Evolutionary conservation across 306 rosid genomes (phyloP).

Genomic region (Hippophae tibetana): DNA sequence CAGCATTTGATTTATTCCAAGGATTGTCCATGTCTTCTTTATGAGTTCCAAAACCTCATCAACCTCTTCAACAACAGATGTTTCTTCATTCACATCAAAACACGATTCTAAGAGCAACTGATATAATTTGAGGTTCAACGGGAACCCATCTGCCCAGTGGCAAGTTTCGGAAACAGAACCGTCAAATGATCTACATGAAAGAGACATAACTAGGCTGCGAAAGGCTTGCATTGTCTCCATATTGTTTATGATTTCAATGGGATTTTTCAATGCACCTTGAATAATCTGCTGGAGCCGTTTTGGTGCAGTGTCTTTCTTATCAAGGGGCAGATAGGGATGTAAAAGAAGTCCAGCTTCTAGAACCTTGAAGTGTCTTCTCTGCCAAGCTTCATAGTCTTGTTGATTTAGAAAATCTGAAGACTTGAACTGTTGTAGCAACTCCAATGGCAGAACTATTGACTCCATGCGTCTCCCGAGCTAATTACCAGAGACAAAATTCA

Average conservation of each 20-base stretch:
- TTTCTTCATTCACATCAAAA: slow-evolving; percentile 66
- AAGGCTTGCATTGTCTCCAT: slow-evolving; percentile 56
- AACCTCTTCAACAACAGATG: slow-evolving; percentile 71
- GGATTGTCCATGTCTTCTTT: slow-evolving; percentile 88
- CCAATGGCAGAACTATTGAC: slow-evolving; percentile 78
- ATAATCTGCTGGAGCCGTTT: slow-evolving; percentile 49
- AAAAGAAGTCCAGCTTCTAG: slow-evolving; percentile 73
- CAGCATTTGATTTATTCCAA: slow-evolving; percentile 69
- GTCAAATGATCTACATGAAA: slow-evolving; percentile 66
- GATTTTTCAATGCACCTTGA: slow-evolving; percentile 53
- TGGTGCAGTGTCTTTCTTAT: slow-evolving; percentile 47
- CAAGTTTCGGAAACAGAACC: slow-evolving; percentile 52
- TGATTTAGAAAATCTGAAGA: slow-evolving; percentile 57
- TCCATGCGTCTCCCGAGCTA: slow-evolving; percentile 90
- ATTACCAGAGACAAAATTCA: slow-evolving; percentile 23
- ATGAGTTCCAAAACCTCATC: slow-evolving; percentile 88
- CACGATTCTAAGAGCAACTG: slow-evolving; percentile 79
- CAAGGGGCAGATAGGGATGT: slow-evolving; percentile 57
- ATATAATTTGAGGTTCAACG: slow-evolving; percentile 82
- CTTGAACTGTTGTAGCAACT: slow-evolving; percentile 73
- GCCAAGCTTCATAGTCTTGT: slow-evolving; percentile 73
- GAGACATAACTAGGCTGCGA: slow-evolving; percentile 50
- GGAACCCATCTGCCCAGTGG: slow-evolving; percentile 98
- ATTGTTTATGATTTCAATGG: slow-evolving; percentile 48
- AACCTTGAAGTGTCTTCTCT: slow-evolving; percentile 69